Conservation (phyloP, 345 rosid species). For the Balakata baccata region DNA sequence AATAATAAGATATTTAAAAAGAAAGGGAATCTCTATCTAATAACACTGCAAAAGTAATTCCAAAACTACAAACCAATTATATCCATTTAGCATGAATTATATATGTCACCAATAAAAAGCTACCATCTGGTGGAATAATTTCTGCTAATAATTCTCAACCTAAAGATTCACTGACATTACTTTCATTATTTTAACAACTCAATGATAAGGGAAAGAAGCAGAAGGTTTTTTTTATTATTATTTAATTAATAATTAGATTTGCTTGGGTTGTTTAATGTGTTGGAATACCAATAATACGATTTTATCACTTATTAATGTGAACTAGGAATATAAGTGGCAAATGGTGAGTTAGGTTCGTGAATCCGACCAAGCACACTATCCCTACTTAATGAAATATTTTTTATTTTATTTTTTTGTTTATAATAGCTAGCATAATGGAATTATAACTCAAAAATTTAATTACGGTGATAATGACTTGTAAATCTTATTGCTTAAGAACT, state of each 20-base stretch:
- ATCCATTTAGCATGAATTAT: background rate
- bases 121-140: no score
- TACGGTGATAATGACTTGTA: constrained; percentile 1
- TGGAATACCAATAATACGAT: constrained; percentile 20
- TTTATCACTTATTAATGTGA: constrained; percentile 1
- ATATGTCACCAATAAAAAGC: background rate
- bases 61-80: background rate
- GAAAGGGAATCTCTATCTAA: background rate
- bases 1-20: background rate
- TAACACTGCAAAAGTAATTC: background rate
- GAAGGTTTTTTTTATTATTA: no score
- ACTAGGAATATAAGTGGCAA: background rate
- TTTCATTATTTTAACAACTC: background rate
- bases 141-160: background rate
- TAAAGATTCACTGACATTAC: background rate
- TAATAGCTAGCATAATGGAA: background rate
- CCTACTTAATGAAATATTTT: background rate
- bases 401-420: background rate
- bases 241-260: background rate
- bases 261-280: constrained; percentile 11
- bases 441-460: background rate
- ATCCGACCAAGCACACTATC: constrained; percentile 21
- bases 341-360: constrained; percentile 10
- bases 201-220: background rate
- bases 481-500: background rate